phyloP scores from a whole-genome alignment of 2,329 filamentous ascomycete species.

The Lasiodiplodia sp. region DNA sequence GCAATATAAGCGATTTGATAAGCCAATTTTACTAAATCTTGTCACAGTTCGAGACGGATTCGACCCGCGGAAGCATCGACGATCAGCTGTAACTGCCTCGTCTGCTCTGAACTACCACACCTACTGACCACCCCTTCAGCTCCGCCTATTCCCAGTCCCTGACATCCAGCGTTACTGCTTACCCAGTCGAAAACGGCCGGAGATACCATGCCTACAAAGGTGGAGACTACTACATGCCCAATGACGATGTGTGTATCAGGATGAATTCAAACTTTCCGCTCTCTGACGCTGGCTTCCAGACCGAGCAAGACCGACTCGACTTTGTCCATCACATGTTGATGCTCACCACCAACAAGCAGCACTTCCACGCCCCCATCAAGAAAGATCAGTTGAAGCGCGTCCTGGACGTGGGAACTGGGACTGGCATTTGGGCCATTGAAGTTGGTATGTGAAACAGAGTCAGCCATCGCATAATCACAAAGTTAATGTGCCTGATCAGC shows the following conservation, averaged over 20 bases:
- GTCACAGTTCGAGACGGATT: conserved; percentile 31
- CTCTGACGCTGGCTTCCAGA: conserved; percentile 36
- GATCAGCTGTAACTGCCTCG: conserved; percentile 33
- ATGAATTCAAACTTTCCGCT: too few relatives aligned
- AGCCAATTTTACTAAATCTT: background rate
- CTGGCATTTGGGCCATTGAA: conserved; percentile 42
- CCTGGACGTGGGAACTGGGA: conserved; percentile 40
- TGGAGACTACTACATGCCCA: conserved; percentile 40
- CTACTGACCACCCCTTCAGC: background rate
- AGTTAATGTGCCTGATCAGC: background rate
- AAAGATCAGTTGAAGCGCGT: conserved; percentile 29
- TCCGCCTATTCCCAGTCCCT: conserved; percentile 27
- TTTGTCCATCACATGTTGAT: conserved; percentile 37
- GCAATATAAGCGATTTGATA: too few relatives aligned
- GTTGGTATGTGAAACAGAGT: conserved; percentile 30
- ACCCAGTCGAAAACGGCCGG: conserved; percentile 38
- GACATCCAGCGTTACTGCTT: conserved; percentile 32
- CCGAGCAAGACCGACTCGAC: conserved; percentile 45
- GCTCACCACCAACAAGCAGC: conserved; percentile 39
- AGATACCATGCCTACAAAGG: conserved; percentile 39
- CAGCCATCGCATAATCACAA: background rate
- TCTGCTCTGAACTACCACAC: background rate
- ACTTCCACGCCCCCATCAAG: conserved; percentile 35
- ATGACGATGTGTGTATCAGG: conserved; percentile 6
- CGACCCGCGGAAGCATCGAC: conserved; percentile 33